Conservation (phyloP, 2,329 filamentous ascomycete genomes). For the Fusarium papillatum region DNA sequence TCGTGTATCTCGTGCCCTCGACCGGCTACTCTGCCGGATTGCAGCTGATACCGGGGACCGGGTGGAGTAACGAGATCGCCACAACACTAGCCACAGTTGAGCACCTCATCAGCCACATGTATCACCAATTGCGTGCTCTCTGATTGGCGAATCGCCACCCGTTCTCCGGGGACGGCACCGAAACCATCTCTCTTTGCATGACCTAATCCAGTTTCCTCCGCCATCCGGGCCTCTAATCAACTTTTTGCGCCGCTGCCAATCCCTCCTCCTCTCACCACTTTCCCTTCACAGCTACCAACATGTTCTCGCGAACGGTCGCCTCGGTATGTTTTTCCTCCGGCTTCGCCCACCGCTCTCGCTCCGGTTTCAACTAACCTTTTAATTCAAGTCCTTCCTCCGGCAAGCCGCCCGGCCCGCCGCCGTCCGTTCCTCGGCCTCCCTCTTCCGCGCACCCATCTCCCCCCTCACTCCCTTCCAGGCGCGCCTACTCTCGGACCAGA, state of each 20-base stretch:
- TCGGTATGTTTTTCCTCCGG: constrained; percentile 25
- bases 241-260: constrained; percentile 7
- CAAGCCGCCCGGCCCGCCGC: constrained; percentile 53
- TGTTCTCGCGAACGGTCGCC: constrained; percentile 46
- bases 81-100: constrained; percentile 9
- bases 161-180: constrained; percentile 30
- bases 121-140: constrained; percentile 23
- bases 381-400: constrained; percentile 50
- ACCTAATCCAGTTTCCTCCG: constrained; percentile 33
- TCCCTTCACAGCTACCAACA: constrained; percentile 31
- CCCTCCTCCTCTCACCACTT: constrained; percentile 19
- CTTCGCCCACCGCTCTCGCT: too few species aligned
- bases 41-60: constrained; percentile 3
- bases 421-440: constrained; percentile 39
- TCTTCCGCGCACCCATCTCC: constrained; percentile 42
- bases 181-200: constrained; percentile 42
- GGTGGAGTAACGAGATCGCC: constrained; percentile 13
- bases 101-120: constrained; percentile 5
- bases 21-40: constrained; percentile 20
- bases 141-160: constrained; percentile 44
- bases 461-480: constrained; percentile 56
- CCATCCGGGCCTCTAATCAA: constrained; percentile 14
- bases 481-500: constrained; percentile 85
- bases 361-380: constrained; percentile 15
- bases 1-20: constrained; percentile 13